A percentile compares a stretch with the other conserved stretches of the same genome.
These are phyloP conservation scores for Xerocomus amazonicus DNA, from an alignment of 1,284 basidiomycete genomes.

Conservation along the genomic window DNA sequence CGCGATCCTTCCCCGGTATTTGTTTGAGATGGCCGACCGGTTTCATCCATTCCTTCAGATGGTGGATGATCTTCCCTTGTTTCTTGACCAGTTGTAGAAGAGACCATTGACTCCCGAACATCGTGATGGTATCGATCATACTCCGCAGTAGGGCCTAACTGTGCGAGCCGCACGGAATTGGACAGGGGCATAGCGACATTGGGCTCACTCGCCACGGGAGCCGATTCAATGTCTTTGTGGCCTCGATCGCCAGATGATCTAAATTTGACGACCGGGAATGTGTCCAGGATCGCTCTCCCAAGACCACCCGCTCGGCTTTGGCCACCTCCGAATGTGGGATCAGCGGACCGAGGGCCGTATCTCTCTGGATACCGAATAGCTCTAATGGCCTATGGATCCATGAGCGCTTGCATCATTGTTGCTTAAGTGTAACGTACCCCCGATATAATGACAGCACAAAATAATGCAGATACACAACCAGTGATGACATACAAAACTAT, in stretches of 20 bases:
- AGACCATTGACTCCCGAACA: neutral
- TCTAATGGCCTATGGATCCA: slow-evolving; percentile 59
- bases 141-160: slow-evolving; percentile 2
- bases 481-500: slow-evolving; percentile 86
- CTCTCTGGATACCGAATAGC: slow-evolving; percentile 87
- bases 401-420: slow-evolving; percentile 4
- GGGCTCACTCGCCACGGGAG: neutral
- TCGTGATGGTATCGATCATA: neutral
- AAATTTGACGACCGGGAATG: slow-evolving; percentile 91
- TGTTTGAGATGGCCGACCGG: slow-evolving; percentile 5
- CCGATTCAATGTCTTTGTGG: slow-evolving; percentile 36
- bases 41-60: slow-evolving; percentile 8
- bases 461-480: slow-evolving; percentile 77
- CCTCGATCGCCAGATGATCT: slow-evolving; percentile 32
- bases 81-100: neutral
- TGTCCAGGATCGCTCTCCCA: slow-evolving; percentile 87
- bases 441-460: slow-evolving; percentile 76
- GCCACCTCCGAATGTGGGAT: slow-evolving; percentile 42
- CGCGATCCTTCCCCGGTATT: neutral
- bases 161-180: slow-evolving; percentile 13
- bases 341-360: slow-evolving; percentile 69
- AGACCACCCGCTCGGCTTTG: slow-evolving; percentile 79
- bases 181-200: slow-evolving; percentile 1
- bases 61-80: slow-evolving; percentile 1
- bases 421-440: slow-evolving; percentile 51